phyloP scores from a whole-genome alignment of 2,329 filamentous ascomycete genomes.

The Sporothrix sp. region DNA sequence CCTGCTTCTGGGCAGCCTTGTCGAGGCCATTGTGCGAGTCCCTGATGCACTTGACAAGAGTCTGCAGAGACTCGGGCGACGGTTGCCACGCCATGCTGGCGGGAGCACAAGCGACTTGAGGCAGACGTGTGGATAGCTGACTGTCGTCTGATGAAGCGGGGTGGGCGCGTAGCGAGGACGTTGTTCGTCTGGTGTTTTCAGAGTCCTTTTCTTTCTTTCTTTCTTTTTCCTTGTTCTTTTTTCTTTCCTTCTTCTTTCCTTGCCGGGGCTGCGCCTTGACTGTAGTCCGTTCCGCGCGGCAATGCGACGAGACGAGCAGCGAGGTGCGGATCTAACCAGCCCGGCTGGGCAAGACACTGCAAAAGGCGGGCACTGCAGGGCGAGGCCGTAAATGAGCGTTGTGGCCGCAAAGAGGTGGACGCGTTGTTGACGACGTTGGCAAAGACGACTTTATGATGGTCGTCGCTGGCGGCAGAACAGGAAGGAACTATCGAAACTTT shows the following conservation, averaged over 20 bases:
- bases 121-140: no score
- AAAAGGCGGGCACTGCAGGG: not conserved
- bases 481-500: conserved; percentile 7
- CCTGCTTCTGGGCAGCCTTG: conserved; percentile 72
- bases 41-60: conserved; percentile 79
- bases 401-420: not conserved
- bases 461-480: not conserved
- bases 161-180: no score
- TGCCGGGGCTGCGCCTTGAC: no score
- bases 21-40: conserved; percentile 85
- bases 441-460: not conserved
- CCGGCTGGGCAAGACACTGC: not conserved
- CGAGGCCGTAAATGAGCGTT: not conserved
- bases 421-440: not conserved
- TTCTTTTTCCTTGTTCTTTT: no score
- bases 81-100: conserved; percentile 82
- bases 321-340: conserved; percentile 1
- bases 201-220: no score
- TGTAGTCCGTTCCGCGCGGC: not conserved
- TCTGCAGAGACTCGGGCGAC: conserved; percentile 72
- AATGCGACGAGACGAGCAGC: conserved; percentile 2
- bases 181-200: no score
- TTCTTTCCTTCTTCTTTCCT: no score
- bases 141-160: no score
- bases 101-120: not conserved